These are phyloP conservation scores for Bipolaris gigantea DNA, from an alignment of 2,329 filamentous ascomycete species.

Conservation along the genomic window DNA sequence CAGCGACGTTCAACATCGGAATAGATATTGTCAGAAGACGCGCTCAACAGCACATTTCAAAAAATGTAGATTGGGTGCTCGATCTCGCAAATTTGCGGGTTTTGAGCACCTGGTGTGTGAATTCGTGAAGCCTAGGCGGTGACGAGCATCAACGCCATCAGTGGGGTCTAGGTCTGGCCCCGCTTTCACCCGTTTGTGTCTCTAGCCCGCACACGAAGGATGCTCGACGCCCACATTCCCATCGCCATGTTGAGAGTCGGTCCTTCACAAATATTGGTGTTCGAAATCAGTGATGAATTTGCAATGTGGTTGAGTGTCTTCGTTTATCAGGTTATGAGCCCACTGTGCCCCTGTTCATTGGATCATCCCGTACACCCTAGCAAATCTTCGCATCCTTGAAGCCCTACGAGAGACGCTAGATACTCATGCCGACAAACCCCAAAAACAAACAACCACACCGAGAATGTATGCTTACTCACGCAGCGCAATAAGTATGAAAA, in stretches of 20 bases:
- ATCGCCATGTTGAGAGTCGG: neutral
- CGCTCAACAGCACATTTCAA: neutral
- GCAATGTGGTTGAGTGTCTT: neutral
- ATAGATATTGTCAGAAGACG: neutral
- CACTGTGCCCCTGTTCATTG: conserved; percentile 7
- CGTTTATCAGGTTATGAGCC: neutral
- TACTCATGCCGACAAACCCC: conserved; percentile 45
- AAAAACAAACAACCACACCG: conserved; percentile 52
- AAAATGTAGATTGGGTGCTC: neutral
- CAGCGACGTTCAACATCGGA: neutral
- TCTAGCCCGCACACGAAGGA: neutral
- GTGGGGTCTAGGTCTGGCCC: conserved; percentile 4
- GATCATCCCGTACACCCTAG: conserved; percentile 38
- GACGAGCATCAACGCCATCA: conserved; percentile 5
- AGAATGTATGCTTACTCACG: conserved; percentile 47
- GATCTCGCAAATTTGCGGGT: neutral
- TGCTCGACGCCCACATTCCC: neutral
- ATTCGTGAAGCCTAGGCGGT: conserved; percentile 5
- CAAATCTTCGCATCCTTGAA: conserved; percentile 48
- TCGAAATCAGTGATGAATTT: neutral
- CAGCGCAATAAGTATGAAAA: conserved; percentile 43
- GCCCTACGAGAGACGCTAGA: conserved; percentile 51
- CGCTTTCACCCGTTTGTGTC: neutral
- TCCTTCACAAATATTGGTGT: neutral
- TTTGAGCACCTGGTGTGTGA: conserved; percentile 2